Percentiles rank a stretch among this genome's conserved stretches.
Evolutionary conservation across 2,329 filamentous ascomycete species (phyloP).

Genomic region (Aspergillus proliferans): DNA sequence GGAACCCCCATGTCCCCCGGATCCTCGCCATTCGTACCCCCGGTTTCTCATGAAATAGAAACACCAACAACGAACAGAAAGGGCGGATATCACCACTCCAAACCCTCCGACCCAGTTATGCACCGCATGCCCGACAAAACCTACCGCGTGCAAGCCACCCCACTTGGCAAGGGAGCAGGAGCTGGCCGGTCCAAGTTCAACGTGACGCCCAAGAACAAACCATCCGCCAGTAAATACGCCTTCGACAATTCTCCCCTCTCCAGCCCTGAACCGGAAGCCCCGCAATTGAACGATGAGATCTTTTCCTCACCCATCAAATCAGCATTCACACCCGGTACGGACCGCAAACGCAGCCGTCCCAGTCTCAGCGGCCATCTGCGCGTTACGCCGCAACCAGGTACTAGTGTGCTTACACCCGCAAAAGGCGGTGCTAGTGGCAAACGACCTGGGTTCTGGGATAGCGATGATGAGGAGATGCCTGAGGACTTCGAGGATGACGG

Average conservation of each 20-base stretch:
- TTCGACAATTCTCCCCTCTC: slow-evolving; percentile 54
- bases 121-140: slow-evolving; percentile 93
- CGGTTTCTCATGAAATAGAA: slow-evolving; percentile 39
- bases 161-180: slow-evolving; percentile 53
- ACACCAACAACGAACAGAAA: slow-evolving; percentile 32
- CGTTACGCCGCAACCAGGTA: slow-evolving; percentile 62
- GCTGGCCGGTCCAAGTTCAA: slow-evolving; percentile 27
- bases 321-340: slow-evolving; percentile 31
- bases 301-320: slow-evolving; percentile 67
- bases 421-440: slow-evolving; percentile 25
- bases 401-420: slow-evolving; percentile 76
- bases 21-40: slow-evolving; percentile 50
- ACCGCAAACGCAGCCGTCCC: slow-evolving; percentile 36
- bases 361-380: slow-evolving; percentile 17
- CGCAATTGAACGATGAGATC: slow-evolving; percentile 75
- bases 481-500: slow-evolving; percentile 54
- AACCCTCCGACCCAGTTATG: slow-evolving; percentile 63
- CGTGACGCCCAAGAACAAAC: slow-evolving; percentile 25
- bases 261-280: slow-evolving; percentile 71
- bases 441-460: slow-evolving; percentile 58
- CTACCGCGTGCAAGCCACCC: slow-evolving; percentile 88
- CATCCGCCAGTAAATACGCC: slow-evolving; percentile 17
- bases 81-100: slow-evolving; percentile 21
- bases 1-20: slow-evolving; percentile 53
- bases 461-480: slow-evolving; percentile 61